Percentiles rank a stretch among this genome's conserved stretches.
Evolutionary conservation across 2,329 filamentous ascomycete genomes (phyloP).

Genomic region (Mollisia scopiformis): DNA sequence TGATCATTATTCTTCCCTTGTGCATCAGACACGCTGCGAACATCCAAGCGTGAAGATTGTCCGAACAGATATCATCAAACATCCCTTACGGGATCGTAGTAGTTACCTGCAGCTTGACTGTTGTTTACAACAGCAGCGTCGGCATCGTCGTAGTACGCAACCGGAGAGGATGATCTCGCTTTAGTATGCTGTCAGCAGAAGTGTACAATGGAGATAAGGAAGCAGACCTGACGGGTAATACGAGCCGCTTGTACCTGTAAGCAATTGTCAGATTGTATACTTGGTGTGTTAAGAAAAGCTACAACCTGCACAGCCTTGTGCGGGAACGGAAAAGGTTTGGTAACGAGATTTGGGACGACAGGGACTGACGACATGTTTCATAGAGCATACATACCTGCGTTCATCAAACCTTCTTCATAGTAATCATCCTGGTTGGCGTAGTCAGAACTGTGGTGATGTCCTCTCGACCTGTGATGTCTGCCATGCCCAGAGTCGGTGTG

Average conservation of each 20-base stretch:
- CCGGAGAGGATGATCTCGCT: background rate
- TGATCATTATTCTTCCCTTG: background rate
- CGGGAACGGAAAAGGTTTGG: background rate
- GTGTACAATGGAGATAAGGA: background rate
- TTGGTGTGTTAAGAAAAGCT: background rate
- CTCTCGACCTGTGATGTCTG: background rate
- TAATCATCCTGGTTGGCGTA: background rate
- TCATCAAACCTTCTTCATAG: constrained; percentile 1
- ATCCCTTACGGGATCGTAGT: constrained; percentile 25
- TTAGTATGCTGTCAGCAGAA: background rate
- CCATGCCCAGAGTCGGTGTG: background rate
- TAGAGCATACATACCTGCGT: background rate
- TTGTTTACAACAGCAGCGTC: background rate
- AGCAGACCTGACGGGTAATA: background rate
- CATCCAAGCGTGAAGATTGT: background rate
- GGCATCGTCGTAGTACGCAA: background rate
- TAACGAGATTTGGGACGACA: background rate
- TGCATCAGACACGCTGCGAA: background rate
- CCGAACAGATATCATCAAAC: background rate
- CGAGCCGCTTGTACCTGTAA: background rate
- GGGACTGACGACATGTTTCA: background rate
- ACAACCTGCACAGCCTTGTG: background rate
- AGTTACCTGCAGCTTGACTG: background rate
- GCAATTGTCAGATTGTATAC: background rate
- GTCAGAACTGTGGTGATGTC: background rate